Percentiles rank a stretch among this genome's conserved stretches.
phyloP scores from a whole-genome alignment of 768 basidiomycete species.

The Termitomyces bulborhizus region DNA sequence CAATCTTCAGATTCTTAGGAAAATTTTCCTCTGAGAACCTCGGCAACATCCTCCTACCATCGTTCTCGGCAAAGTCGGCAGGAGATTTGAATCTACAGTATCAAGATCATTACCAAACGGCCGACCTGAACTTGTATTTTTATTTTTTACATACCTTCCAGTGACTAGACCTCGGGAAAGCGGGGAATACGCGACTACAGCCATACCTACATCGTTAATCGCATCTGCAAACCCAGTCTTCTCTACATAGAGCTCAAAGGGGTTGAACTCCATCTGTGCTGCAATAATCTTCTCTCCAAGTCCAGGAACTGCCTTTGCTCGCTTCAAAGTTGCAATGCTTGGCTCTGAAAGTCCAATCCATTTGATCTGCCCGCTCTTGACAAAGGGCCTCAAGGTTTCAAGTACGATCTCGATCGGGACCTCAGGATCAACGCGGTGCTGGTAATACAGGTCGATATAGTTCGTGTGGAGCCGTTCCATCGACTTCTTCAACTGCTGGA shows the following conservation, averaged over 20 bases:
- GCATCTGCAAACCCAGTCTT: conserved; percentile 32
- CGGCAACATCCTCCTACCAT: conserved; percentile 29
- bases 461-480: conserved; percentile 36
- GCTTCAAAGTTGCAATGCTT: conserved; percentile 35
- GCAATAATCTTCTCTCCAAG: conserved; percentile 26
- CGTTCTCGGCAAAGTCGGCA: conserved; percentile 33
- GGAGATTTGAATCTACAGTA: conserved; percentile 23
- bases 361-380: conserved; percentile 22
- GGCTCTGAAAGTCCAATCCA: conserved; percentile 49
- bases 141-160: conserved; percentile 32
- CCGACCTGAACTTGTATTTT: neutral
- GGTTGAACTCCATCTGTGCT: conserved; percentile 38
- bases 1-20: conserved; percentile 33
- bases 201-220: conserved; percentile 35
- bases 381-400: conserved; percentile 1
- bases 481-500: conserved; percentile 29
- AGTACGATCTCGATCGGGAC: conserved; percentile 39
- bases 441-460: conserved; percentile 39
- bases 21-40: conserved; percentile 38
- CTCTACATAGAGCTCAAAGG: conserved; percentile 39
- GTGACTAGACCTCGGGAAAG: conserved; percentile 44
- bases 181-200: conserved; percentile 43
- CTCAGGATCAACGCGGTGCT: conserved; percentile 34
- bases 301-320: conserved; percentile 41
- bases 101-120: neutral